Base-by-base conservation (phyloP, 192 early-diverging fungal species). In the Jimgerdemannia lactiflua region DNA sequence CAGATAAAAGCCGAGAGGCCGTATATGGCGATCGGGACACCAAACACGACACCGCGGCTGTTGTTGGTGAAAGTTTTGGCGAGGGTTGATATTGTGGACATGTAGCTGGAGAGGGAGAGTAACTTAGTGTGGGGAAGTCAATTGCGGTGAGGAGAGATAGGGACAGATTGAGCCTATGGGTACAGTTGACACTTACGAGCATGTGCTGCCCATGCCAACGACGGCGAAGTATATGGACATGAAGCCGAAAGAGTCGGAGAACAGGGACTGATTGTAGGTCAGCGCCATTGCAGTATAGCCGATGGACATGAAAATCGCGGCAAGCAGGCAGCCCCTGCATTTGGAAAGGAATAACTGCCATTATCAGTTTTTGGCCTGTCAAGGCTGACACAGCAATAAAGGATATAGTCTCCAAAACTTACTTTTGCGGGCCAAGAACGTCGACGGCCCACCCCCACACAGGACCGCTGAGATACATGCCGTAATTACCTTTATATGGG, bases 401-500 rank as follows among this genome's bases (percentile, higher is more conserved):
- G 14, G 14, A 10, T 10, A 59, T 59, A 0, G 14, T 59, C 2
- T 14, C 2, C 8, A 14, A 10, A 14, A 14, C 67, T 68, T 68
- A 41, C 67, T 41, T 68, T 68, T 20, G 67, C 9, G 67, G 18
- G 9, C 67, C 67, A 68, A 68, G 40, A 68, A 9, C 9, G 40
- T 68, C 67, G 29, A 68, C 67, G 2, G 40, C 19, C 19, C 67
- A 39, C 9, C 67, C 67, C 67, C 67, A 68, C 29, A 68, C 6
- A 68, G 67, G 67, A 9, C 67, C 67, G 19, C 29, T 39, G 6
- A 68, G 67, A 68, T 68, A 68, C 67, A 68, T 68, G 67, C 67
- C 67, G 2, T 68, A 68, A 19, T 68, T 19, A 18, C 67, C 67
- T 39, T 39, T 68, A 59, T 59, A 10, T 10, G 14, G 29, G 29